Conservation (phyloP, 352 stramenopile genomes). For the Elongisporangium anandrum region DNA sequence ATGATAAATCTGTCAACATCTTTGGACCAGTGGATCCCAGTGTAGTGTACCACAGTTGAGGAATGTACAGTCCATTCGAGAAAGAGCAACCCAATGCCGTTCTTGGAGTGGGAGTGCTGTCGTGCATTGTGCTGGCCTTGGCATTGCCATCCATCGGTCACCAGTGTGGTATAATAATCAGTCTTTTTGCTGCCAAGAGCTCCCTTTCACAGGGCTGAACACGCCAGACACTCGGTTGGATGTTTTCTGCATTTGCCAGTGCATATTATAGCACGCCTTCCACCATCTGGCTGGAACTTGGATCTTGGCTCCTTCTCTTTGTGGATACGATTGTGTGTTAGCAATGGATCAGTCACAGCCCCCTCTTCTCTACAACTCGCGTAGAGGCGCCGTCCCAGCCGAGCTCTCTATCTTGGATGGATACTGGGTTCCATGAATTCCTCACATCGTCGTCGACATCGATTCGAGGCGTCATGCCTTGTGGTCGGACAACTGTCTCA, state of each 20-base stretch:
- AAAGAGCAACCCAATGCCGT: not conserved
- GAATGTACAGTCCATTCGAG: not conserved
- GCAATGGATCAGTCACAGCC: not conserved
- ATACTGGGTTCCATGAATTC: no score
- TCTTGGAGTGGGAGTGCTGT: not conserved
- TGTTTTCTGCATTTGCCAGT: not conserved
- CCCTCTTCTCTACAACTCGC: not conserved
- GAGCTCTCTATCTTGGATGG: not conserved
- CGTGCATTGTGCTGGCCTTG: not conserved
- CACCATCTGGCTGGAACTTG: not conserved
- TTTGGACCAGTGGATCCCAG: not conserved
- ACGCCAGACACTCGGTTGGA: not conserved
- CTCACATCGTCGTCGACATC: not conserved
- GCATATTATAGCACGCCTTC: not conserved
- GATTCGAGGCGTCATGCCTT: not conserved
- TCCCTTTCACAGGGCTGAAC: not conserved
- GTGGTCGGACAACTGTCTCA: not conserved
- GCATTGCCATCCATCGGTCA: not conserved
- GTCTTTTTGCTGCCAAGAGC: not conserved
- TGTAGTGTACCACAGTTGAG: not conserved
- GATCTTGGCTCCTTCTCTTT: not conserved
- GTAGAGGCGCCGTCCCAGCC: not conserved
- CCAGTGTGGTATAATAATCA: not conserved
- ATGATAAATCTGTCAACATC: not conserved
- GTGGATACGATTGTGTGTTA: not conserved